These are phyloP conservation scores for Albugo candida DNA, from an alignment of 352 stramenopile species.

Conservation along the genomic window DNA sequence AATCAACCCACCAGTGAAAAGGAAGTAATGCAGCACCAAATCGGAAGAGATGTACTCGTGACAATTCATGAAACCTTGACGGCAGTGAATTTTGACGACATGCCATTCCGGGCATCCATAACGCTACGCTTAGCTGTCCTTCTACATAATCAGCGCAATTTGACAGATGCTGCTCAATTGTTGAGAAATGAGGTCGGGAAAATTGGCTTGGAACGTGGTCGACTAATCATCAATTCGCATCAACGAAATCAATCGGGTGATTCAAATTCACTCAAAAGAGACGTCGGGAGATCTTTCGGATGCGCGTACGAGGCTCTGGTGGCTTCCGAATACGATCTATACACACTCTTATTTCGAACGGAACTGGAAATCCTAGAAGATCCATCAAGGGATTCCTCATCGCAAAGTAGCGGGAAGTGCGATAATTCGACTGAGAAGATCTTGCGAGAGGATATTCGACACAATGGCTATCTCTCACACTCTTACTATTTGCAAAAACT, in stretches of 20 bases:
- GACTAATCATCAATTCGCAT: background rate
- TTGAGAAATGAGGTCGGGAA: constrained; percentile 16
- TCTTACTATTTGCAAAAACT: too few relatives aligned
- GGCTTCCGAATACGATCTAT: constrained; percentile 14
- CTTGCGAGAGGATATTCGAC: constrained; percentile 22
- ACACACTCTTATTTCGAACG: constrained; percentile 25
- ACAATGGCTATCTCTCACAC: constrained; percentile 20
- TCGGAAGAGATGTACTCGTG: constrained; percentile 17
- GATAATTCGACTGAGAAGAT: constrained; percentile 8
- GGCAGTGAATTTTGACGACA: constrained; percentile 23
- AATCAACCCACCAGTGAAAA: too few relatives aligned
- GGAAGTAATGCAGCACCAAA: too few relatives aligned
- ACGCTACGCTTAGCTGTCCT: constrained; percentile 19
- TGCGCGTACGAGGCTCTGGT: constrained; percentile 6
- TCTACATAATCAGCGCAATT: constrained; percentile 12
- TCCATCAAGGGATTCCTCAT: constrained; percentile 13
- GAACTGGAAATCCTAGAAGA: too few relatives aligned
- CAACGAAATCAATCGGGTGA: too few relatives aligned
- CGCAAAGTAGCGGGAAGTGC: constrained; percentile 7
- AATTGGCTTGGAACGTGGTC: constrained; percentile 19
- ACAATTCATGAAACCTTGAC: constrained; percentile 21
- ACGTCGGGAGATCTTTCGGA: too few relatives aligned
- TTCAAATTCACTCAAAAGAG: too few relatives aligned
- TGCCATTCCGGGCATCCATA: constrained; percentile 25
- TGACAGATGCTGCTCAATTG: constrained; percentile 15